Base-by-base conservation (phyloP, 441 rosid genomes). In the Corymbia citriodora region DNA sequence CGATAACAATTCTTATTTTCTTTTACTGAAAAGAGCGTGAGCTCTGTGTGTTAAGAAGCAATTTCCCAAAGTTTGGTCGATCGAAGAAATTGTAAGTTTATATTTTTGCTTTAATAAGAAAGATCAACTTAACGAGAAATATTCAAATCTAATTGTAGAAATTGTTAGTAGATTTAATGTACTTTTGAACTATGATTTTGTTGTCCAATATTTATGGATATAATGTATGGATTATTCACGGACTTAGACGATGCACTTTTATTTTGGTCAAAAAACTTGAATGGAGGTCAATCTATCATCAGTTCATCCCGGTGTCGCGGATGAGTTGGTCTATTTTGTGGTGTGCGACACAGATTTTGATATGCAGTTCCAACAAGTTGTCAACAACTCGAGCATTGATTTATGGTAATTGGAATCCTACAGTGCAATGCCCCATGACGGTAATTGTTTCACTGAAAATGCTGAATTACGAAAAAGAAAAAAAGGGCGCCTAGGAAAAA, bases 281-380 rank as follows among this genome's bases (percentile, higher is more conserved):
- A n/a, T n/a, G 16, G 29, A 63, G 33, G 29, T 29, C 17, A 13
- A 9, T 2, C n/a, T n/a, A n/a, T n/a, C n/a, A n/a, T n/a, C n/a
- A n/a, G n/a, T n/a, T n/a, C n/a, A n/a, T n/a, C n/a, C n/a, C n/a
- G n/a, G n/a, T n/a, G n/a, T n/a, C n/a, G n/a, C n/a, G n/a, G 6
- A 57, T 4, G 63, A 57, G 63, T 0, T 5, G 29, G 29, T 57
- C 29, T 57, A 57, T 57, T 9, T 57, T 23, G 11, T 57, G 9
- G 5, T 57, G 29, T 1, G 5, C 63, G 23, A 12, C 6, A 2
- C 19, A n/a, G 2, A n/a, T 65, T 16, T 15, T 0, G 4, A 65
- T 65, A 65, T 9, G 18, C 6, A 8, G 36, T 55, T 55, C 4
- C 10, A 10, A 8, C 57, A 18, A 55, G 57, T 55, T 55, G 29